These are phyloP conservation scores for barley (Hordeum vulgare) DNA, from an alignment of 176 grass and related monocot species.

Conservation along the genomic window MorexV3_pseudomolecules_assembly NC_058521.1:292177220-292177719, in stretches of 20 bases:
- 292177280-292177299: no score
- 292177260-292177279: slow-evolving; percentile 4
- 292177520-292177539: neutral
- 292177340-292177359: neutral
- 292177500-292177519: neutral
- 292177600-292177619: neutral
- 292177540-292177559: neutral
- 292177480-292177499: neutral
- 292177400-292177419: neutral
- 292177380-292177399: neutral
- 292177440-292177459: no score
- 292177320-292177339: slow-evolving; percentile 12
- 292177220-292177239: neutral
- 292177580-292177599: neutral
- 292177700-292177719: slow-evolving; percentile 82
- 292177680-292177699: slow-evolving; percentile 83
- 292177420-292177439: no score
- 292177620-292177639: slow-evolving; percentile 41
- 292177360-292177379: neutral
- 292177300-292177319: neutral
- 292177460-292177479: no score
- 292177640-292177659: slow-evolving; percentile 85
- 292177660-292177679: slow-evolving; percentile 89
- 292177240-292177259: neutral
- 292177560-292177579: neutral